Conservation (phyloP, 2,329 filamentous ascomycete species). For the Alternaria conjuncta region DNA sequence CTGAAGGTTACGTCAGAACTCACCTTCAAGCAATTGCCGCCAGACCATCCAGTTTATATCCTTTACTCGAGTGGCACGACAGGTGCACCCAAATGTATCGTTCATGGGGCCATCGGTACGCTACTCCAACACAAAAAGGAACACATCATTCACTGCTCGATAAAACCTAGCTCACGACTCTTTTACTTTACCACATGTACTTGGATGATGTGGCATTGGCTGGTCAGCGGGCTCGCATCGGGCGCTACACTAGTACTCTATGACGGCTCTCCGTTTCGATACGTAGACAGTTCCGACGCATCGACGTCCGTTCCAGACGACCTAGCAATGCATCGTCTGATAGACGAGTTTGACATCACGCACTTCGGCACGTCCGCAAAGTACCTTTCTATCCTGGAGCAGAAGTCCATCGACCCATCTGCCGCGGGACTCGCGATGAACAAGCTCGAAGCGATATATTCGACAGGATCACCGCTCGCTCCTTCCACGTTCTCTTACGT, state of each 20-base stretch:
- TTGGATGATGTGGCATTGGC: constrained; percentile 99
- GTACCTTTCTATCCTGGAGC: constrained; percentile 89
- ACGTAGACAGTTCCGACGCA: constrained; percentile 46
- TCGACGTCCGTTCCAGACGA: constrained; percentile 68
- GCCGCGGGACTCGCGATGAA: constrained; percentile 58
- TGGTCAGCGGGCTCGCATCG: constrained; percentile 81
- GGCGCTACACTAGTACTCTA: constrained; percentile 87
- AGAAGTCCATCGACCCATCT: constrained; percentile 59
- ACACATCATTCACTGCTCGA: constrained; percentile 83
- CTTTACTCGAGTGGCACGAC: constrained; percentile 94
- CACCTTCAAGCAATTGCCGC: constrained; percentile 76
- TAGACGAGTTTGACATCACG: constrained; percentile 81
- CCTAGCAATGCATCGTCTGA: constrained; percentile 80
- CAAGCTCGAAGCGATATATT: constrained; percentile 84
- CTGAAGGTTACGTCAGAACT: constrained; percentile 47
- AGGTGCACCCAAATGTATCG: constrained; percentile 85
- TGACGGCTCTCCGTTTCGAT: constrained; percentile 85
- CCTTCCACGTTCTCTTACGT: constrained; percentile 93
- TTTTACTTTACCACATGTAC: constrained; percentile 96
- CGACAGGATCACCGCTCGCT: constrained; percentile 88
- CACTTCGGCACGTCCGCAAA: constrained; percentile 96
- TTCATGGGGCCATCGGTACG: constrained; percentile 89
- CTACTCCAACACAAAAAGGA: constrained; percentile 98
- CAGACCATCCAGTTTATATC: constrained; percentile 91
- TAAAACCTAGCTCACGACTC: constrained; percentile 73